Percentiles rank a stretch among this genome's conserved stretches.
These are phyloP conservation scores for Candida palmyrensis DNA, from an alignment of 805 yeast genomes.

Conservation along the genomic window DNA sequence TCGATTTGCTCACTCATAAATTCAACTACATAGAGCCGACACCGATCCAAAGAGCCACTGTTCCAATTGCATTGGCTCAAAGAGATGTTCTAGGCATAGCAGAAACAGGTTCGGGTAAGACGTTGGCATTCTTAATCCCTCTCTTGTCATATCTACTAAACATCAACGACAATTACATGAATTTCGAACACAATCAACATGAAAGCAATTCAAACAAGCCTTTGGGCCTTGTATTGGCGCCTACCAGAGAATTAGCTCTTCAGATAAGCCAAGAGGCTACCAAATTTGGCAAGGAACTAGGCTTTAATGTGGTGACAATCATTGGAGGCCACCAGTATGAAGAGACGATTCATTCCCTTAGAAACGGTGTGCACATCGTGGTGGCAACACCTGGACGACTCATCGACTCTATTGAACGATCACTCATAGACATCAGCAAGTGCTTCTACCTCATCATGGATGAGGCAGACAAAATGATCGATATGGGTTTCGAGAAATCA, in stretches of 20 bases:
- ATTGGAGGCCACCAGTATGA: conserved; percentile 91
- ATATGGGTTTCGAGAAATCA: conserved; percentile 87
- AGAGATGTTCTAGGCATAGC: conserved; percentile 86
- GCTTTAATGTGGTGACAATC: conserved; percentile 52
- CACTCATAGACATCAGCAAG: conserved; percentile 53
- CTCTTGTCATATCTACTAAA: conserved; percentile 47
- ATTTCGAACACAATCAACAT: conserved; percentile 38
- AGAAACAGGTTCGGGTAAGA: conserved; percentile 95
- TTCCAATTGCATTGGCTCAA: conserved; percentile 59
- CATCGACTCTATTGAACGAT: conserved; percentile 70
- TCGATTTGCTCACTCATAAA: conserved; percentile 25
- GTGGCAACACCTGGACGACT: conserved; percentile 95
- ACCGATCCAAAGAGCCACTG: conserved; percentile 85
- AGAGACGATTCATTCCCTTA: conserved; percentile 56
- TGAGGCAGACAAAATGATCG: conserved; percentile 95
- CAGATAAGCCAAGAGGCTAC: conserved; percentile 71
- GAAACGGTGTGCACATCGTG: conserved; percentile 67
- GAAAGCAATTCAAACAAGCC: conserved; percentile 54
- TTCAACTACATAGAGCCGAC: conserved; percentile 66
- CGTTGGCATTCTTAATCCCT: conserved; percentile 78
- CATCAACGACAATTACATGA: conserved; percentile 26
- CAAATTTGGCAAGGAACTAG: conserved; percentile 39
- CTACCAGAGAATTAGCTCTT: conserved; percentile 90
- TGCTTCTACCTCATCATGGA: conserved; percentile 75
- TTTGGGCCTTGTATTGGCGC: conserved; percentile 77